A percentile compares a stretch with the other conserved stretches of the same genome.
These are phyloP conservation scores for Candida berthetii DNA, from an alignment of 805 yeast species.

Conservation along the genomic window DNA sequence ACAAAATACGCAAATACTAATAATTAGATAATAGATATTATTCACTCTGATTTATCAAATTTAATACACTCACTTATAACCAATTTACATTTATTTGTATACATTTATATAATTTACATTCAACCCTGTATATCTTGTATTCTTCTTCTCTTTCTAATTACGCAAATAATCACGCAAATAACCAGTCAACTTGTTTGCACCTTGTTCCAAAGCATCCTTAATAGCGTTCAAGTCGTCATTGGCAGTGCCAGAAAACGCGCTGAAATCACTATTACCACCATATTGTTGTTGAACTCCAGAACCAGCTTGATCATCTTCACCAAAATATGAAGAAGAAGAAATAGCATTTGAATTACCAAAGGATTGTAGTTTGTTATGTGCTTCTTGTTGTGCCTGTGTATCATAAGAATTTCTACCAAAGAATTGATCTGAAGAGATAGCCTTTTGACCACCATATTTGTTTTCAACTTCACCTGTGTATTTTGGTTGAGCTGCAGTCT, in stretches of 20 bases:
- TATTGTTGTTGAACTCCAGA: slow-evolving; percentile 21
- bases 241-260: slow-evolving; percentile 67
- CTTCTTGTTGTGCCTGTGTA: slow-evolving; percentile 72
- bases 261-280: slow-evolving; percentile 39
- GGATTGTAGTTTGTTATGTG: slow-evolving; percentile 69
- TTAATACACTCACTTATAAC: too few relatives aligned
- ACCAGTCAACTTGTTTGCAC: slow-evolving; percentile 84
- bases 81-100: too few relatives aligned
- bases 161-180: slow-evolving; percentile 82
- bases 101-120: too few relatives aligned
- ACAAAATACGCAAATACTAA: too few relatives aligned
- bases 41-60: too few relatives aligned
- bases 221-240: slow-evolving; percentile 84
- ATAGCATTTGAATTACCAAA: slow-evolving; percentile 87
- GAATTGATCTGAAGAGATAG: slow-evolving; percentile 90
- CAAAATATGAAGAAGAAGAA: slow-evolving; percentile 89
- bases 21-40: too few relatives aligned
- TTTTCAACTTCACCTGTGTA: slow-evolving; percentile 71
- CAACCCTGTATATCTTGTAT: too few relatives aligned
- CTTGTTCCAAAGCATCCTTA: slow-evolving; percentile 89
- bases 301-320: slow-evolving; percentile 65
- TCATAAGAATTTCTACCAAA: slow-evolving; percentile 88
- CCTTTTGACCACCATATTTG: slow-evolving; percentile 86
- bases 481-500: slow-evolving; percentile 46
- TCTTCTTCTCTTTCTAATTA: slow-evolving; percentile 18